phyloP scores from a whole-genome alignment of 1,284 basidiomycete genomes.

The Puccinia coronata region DNA sequence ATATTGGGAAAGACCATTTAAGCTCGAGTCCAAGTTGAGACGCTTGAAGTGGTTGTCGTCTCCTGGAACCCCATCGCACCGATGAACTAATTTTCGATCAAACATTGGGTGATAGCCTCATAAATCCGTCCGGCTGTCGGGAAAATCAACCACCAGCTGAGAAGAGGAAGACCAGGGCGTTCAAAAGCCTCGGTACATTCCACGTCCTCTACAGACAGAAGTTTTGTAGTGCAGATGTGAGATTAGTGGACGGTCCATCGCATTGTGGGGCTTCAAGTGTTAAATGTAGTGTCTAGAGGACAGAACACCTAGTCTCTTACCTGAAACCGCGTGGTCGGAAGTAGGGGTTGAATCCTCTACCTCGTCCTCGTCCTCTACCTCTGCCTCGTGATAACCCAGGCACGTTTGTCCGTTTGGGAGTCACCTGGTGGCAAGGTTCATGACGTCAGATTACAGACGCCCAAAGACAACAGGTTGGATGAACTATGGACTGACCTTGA shows the following conservation, averaged over 20 bases:
- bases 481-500: slow-evolving; percentile 69
- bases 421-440: slow-evolving; percentile 66
- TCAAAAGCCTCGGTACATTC: slow-evolving; percentile 49
- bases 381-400: slow-evolving; percentile 68
- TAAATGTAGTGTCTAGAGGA: not conserved
- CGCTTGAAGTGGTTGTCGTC: not conserved
- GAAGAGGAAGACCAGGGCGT: not conserved
- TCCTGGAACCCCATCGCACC: not conserved
- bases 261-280: not conserved
- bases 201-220: slow-evolving; percentile 23
- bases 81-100: not conserved
- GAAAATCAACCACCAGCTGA: not conserved
- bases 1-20: no score
- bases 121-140: not conserved
- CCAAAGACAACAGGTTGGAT: slow-evolving; percentile 29
- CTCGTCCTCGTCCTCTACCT: slow-evolving; percentile 58
- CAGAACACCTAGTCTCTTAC: not conserved
- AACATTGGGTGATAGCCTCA: not conserved
- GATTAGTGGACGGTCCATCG: not conserved
- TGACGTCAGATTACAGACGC: slow-evolving; percentile 11
- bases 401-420: slow-evolving; percentile 86
- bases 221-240: not conserved
- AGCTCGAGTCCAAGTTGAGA: not conserved
- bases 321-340: slow-evolving; percentile 44
- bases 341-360: slow-evolving; percentile 46